Conservation (phyloP, 495 filamentous ascomycete genomes). For the Penicillium macrosclerotiorum region DNA sequence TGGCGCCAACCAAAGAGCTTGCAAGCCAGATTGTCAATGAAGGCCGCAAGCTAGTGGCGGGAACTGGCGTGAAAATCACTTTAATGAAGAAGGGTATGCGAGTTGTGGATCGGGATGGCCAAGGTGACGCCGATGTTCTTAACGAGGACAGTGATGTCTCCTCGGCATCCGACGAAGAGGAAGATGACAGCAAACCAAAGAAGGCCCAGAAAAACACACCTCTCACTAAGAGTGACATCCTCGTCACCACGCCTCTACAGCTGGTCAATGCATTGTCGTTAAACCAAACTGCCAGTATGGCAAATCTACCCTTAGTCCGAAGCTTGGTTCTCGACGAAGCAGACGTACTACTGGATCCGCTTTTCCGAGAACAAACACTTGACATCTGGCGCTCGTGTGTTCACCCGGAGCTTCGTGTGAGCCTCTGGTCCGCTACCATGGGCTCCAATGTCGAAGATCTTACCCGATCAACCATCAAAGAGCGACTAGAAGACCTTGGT, state of each 20-base stretch:
- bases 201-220: constrained; percentile 36
- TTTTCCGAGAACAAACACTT: constrained; percentile 88
- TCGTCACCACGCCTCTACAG: constrained; percentile 83
- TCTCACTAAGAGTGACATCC: constrained; percentile 71
- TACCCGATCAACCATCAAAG: constrained; percentile 58
- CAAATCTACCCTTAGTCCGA: constrained; percentile 59
- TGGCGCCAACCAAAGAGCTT: constrained; percentile 92
- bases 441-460: constrained; percentile 86
- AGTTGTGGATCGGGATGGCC: constrained; percentile 47
- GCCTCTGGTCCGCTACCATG: constrained; percentile 96
- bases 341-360: constrained; percentile 86
- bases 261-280: constrained; percentile 71
- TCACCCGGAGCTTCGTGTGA: constrained; percentile 62
- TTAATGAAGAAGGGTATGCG: constrained; percentile 83
- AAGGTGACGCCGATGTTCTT: constrained; percentile 31
- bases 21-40: constrained; percentile 92
- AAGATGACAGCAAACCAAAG: constrained; percentile 36
- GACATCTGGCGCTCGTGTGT: constrained; percentile 78
- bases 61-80: constrained; percentile 76
- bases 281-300: constrained; percentile 38
- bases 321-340: constrained; percentile 88
- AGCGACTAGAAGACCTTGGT: constrained; percentile 35
- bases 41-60: constrained; percentile 72
- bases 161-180: constrained; percentile 36
- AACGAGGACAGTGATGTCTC: constrained; percentile 42